Conservation (phyloP, 495 filamentous ascomycete genomes). For the Podospora australis region DNA sequence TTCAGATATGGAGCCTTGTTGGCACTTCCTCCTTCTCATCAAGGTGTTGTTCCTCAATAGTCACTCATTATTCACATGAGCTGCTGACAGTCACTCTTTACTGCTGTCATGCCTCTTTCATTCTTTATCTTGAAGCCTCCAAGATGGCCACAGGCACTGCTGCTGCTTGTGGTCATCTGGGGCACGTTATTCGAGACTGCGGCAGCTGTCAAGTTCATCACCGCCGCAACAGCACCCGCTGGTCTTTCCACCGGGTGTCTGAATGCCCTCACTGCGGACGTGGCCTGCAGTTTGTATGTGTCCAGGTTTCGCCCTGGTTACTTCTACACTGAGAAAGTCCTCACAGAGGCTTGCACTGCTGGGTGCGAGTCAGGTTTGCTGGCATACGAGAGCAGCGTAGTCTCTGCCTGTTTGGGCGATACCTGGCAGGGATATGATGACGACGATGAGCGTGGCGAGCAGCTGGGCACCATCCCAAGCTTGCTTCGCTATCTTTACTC, state of each 20-base stretch:
- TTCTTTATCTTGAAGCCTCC: no score
- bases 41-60: no score
- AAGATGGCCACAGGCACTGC: not conserved
- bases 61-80: no score
- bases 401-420: constrained; percentile 5
- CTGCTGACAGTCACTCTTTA: no score
- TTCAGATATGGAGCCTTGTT: no score
- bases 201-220: not conserved
- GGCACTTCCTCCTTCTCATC: no score
- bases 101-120: no score
- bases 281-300: constrained; percentile 4
- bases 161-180: not conserved
- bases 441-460: not conserved
- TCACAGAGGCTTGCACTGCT: constrained; percentile 2
- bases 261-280: not conserved
- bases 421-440: not conserved
- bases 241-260: not conserved
- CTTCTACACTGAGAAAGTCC: constrained; percentile 1
- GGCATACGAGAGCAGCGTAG: not conserved
- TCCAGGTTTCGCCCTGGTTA: not conserved
- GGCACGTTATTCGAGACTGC: not conserved
- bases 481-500: not conserved
- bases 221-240: not conserved
- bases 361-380: constrained; percentile 2
- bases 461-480: not conserved